Evolutionary conservation across 371 early-diverging fungal genomes (phyloP).

Genomic region (Mucor indicus): DNA sequence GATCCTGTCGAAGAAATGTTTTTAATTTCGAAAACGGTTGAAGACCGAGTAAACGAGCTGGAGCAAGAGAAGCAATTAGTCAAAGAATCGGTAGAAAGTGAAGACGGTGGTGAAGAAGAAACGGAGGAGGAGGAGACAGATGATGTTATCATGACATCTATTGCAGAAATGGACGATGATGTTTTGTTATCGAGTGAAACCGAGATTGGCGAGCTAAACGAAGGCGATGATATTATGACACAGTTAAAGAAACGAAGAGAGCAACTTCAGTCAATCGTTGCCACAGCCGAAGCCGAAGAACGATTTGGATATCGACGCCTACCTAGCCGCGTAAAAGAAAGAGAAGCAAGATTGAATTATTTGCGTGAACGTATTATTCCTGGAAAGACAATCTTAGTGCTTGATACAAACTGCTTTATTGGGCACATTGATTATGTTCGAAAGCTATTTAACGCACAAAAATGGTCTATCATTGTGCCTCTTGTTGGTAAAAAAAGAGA

Average conservation of each 20-base stretch:
- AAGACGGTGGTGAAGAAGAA: neutral
- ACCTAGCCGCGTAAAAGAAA: conserved; percentile 29
- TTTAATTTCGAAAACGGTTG: conserved; percentile 8
- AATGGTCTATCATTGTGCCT: conserved; percentile 62
- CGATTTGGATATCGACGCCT: conserved; percentile 19
- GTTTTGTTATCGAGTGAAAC: conserved; percentile 32
- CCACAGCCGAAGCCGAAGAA: conserved; percentile 16
- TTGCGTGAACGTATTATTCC: conserved; percentile 36
- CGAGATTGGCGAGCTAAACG: conserved; percentile 30
- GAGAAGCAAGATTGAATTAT: conserved; percentile 29
- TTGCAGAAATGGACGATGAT: conserved; percentile 44
- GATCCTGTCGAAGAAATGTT: conserved; percentile 41
- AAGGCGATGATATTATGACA: conserved; percentile 39
- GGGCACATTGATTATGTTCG: conserved; percentile 56
- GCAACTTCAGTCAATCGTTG: conserved; percentile 31
- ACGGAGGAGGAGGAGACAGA: conserved; percentile 1
- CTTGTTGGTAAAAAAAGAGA: conserved; percentile 43
- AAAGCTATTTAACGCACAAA: conserved; percentile 46
- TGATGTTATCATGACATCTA: conserved; percentile 1
- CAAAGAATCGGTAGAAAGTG: neutral
- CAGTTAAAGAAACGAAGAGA: conserved; percentile 45
- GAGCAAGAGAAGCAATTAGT: neutral
- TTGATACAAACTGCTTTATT: conserved; percentile 71
- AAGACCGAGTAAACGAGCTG: conserved; percentile 3
- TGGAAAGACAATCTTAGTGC: conserved; percentile 53